phyloP scores from a whole-genome alignment of 163 green algal species.

The Prototheca wickerhamii region DNA sequence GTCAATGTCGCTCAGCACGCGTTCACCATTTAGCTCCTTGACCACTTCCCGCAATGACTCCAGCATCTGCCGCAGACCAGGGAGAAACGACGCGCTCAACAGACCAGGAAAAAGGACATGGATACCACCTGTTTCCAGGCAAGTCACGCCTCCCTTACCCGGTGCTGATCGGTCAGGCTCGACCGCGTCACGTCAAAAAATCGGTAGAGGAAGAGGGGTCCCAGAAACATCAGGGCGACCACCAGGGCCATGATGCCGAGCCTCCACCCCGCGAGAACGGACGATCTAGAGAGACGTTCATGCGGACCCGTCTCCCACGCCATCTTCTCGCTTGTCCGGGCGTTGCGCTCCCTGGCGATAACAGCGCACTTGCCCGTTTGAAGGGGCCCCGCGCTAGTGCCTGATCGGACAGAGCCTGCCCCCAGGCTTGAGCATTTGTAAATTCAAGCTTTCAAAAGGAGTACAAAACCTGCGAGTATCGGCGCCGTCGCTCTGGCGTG shows the following conservation, averaged over 20 bases:
- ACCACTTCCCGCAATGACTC: neutral
- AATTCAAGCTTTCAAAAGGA: no score
- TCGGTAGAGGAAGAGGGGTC: neutral
- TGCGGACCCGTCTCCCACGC: no score
- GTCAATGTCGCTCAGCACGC: slow-evolving; percentile 6
- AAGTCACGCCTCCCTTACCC: neutral
- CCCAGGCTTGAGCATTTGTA: no score
- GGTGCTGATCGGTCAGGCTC: neutral
- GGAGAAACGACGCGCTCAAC: no score
- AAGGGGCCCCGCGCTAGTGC: no score
- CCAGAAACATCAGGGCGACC: neutral
- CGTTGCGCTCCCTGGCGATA: no score
- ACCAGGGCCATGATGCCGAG: neutral
- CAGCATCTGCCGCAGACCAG: slow-evolving; percentile 2
- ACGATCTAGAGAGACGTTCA: no score
- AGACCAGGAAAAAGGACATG: neutral
- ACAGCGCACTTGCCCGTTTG: no score
- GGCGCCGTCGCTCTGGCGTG: no score
- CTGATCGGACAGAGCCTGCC: no score
- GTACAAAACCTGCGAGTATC: no score
- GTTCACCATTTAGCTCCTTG: slow-evolving; percentile 3
- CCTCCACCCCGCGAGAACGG: neutral
- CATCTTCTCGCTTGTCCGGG: no score
- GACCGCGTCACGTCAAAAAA: neutral
- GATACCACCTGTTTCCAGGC: neutral